These are phyloP conservation scores for Tetrahymena borealis DNA, from an alignment of 73 alveolate genomes.

Conservation along the genomic window DNA sequence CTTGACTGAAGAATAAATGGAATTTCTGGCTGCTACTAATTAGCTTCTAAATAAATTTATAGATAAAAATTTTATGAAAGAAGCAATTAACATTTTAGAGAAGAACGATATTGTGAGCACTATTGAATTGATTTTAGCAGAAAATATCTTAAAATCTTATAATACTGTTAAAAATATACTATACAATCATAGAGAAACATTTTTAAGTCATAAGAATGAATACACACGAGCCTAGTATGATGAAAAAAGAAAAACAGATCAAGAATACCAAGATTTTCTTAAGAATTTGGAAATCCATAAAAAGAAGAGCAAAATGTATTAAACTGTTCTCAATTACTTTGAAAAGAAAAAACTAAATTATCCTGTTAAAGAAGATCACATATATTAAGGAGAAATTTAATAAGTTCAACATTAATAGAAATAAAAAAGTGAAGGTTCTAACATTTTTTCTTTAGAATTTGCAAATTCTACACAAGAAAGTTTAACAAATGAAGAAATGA, in stretches of 20 bases:
- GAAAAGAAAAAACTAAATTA: not conserved
- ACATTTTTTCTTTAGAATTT: not conserved
- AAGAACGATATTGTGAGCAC: not conserved
- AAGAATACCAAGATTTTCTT: not conserved
- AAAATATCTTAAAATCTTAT: not conserved
- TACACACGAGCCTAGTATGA: not conserved
- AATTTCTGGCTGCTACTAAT: not conserved
- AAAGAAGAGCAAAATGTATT: not conserved
- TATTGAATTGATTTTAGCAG: not conserved
- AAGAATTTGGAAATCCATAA: not conserved
- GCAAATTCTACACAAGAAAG: not conserved
- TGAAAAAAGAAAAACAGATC: not conserved
- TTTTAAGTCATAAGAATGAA: not conserved
- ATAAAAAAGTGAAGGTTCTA: not conserved
- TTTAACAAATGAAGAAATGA: not conserved
- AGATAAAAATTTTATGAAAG: not conserved
- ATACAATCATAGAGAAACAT: not conserved
- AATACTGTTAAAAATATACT: not conserved
- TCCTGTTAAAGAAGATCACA: not conserved
- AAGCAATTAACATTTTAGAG: not conserved
- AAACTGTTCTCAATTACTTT: not conserved
- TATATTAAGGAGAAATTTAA: not conserved
- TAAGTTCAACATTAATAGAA: not conserved
- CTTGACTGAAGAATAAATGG: not conserved
- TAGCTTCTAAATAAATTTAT: not conserved